Evolutionary conservation across 495 filamentous ascomycete species (phyloP), one percentile per base, ranked within the genome.

Genomic region (Aspergillus kassunensis): DNA sequence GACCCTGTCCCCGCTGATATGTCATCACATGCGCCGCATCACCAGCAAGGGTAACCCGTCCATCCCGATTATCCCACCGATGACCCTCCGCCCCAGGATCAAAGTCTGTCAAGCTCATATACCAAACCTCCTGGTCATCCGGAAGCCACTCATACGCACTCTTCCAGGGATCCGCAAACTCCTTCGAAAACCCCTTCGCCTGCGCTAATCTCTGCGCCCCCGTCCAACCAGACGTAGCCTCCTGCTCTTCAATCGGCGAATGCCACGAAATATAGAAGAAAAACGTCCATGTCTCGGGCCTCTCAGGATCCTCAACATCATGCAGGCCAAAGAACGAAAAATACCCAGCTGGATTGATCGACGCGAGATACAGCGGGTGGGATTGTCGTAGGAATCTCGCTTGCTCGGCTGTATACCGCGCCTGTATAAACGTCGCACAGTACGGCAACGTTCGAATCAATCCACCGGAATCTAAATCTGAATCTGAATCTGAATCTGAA

Each of bases 21-120:
- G 72, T 75, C 74, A 79, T 76, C 0, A 73, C 57, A 64, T 79
- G 77, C 7, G 74, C 76, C 0, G 77, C 77, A 58, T 80, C 77
- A 4, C 77, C 77, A 0, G 68, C 74, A 36, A 79, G 59, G 7
- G 75, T 77, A 1, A 79, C 64, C 3, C 64, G 55, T 16, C 74
- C 75, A 4, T 49, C 51, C 35, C 64, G 64, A 44, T 66, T 73
- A 47, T 79, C 68, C 60, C 60, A 63, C 11, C 48, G 43, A 21
- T 60, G 60, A 6, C 23, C 47, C 6, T 43, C 16, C 1, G 29
- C 39, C 2, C 57, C 39, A 3, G 60, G 60, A 19, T 63, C 56
- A 10, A 57, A 63, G 40, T 63, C 51, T 2, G 61, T 63, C 9
- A 64, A 51, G 15, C 56, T 54, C 55, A 63, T 64, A 40, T 65